Evolutionary conservation across 2,329 filamentous ascomycete species (phyloP), one percentile per base, ranked within the genome.

Genomic region (Zasmidium cellare): DNA sequence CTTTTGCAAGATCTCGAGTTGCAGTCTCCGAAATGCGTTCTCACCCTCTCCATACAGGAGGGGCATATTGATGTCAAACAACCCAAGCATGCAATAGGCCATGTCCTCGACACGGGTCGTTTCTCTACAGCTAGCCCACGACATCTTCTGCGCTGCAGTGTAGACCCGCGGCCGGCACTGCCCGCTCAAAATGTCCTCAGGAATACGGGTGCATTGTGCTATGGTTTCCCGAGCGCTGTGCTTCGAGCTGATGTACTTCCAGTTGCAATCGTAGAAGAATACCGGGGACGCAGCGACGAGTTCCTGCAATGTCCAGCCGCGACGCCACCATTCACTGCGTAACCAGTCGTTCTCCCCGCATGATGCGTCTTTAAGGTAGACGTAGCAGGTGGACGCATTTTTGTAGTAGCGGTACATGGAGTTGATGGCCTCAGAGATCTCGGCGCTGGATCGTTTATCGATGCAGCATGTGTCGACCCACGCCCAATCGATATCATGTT

Each of bases 391-490:
- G 9, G 16, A 45, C 6, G 62, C 57, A 18, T 23, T 45, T 22
- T 31, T 28, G 46, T 65, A 63, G 54, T 51, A 65, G 18, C 38
- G 20, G 28, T 56, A 63, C 62, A 63, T 61, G 3, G 58, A 31
- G n/a, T n/a, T n/a, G n/a, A n/a, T n/a, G n/a, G n/a, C n/a, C n/a
- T n/a, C n/a, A n/a, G n/a, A n/a, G n/a, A 50, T 62, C 47, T 61
- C 60, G n/a, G 56, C 57, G 44, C 51, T 61, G 28, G 50, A 61
- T n/a, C 44, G 46, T 23, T 61, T 58, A 35, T 65, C 55, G 20
- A 65, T 65, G 50, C 60, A 61, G 41, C 57, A 61, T 12, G 60
- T 63, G 41, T 65, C 60, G 28, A 65, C 50, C 62, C 62, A 63
- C n/a, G 18, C 14, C 48, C 48, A 31, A 6, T 58, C 51, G n/a